Evolutionary conservation across 768 basidiomycete species (phyloP).

Genomic region (Ephemerocybe angulata): DNA sequence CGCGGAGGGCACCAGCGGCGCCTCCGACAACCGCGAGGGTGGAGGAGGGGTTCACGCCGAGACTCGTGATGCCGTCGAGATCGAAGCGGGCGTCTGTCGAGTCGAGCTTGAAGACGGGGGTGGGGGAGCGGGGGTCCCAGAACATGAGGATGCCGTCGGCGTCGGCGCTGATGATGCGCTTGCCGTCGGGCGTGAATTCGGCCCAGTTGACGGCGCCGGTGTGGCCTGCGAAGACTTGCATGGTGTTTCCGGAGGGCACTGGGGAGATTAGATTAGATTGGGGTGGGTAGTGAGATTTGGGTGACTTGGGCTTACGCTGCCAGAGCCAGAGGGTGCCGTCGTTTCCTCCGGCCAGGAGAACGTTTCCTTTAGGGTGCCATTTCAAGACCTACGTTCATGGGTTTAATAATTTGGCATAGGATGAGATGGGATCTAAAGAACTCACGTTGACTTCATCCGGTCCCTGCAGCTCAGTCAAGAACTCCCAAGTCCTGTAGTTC

Average conservation of each 20-base stretch:
- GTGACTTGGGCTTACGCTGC: conserved; percentile 66
- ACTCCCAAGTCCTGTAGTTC: conserved; percentile 84
- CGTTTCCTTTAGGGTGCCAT: conserved; percentile 94
- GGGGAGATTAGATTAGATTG: conserved; percentile 6
- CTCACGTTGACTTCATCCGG: conserved; percentile 93
- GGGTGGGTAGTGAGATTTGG: not conserved
- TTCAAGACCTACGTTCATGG: conserved; percentile 64
- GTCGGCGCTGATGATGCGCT: conserved; percentile 85
- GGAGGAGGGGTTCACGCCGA: conserved; percentile 81
- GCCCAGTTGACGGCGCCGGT: conserved; percentile 80
- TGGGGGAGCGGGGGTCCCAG: conserved; percentile 85
- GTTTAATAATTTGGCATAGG: not conserved
- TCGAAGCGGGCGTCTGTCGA: conserved; percentile 69
- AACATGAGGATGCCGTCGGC: conserved; percentile 77
- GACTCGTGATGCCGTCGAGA: conserved; percentile 79
- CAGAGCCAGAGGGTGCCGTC: conserved; percentile 96
- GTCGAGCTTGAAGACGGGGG: conserved; percentile 79
- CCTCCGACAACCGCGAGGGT: conserved; percentile 92
- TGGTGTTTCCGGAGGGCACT: conserved; percentile 94
- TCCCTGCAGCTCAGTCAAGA: conserved; percentile 87
- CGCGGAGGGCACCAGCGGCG: conserved; percentile 76
- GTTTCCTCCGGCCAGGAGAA: conserved; percentile 88
- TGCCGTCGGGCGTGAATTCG: conserved; percentile 90
- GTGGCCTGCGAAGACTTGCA: conserved; percentile 96
- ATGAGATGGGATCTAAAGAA: not conserved